Evolutionary conservation across 371 early-diverging fungal genomes (phyloP).

Genomic region (Lichtheimia ramosa): DNA sequence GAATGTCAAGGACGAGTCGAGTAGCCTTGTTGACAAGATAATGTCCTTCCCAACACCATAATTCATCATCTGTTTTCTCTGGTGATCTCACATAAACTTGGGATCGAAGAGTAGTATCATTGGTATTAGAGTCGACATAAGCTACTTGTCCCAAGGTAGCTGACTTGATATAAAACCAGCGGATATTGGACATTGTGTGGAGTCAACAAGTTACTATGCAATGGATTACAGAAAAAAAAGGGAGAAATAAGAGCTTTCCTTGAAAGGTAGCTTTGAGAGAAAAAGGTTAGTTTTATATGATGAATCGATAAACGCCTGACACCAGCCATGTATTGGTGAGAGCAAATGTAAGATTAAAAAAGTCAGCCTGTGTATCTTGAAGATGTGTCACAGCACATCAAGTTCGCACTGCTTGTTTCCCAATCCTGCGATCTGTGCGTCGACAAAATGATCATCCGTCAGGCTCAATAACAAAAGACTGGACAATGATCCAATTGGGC

Average conservation of each 20-base stretch:
- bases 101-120: conserved; percentile 23
- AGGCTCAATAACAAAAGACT: no score
- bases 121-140: conserved; percentile 17
- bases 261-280: no score
- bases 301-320: no score
- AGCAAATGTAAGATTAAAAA: no score
- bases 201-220: background rate
- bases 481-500: no score
- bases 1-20: conserved; percentile 42
- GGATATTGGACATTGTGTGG: conserved; percentile 4
- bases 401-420: no score
- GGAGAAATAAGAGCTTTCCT: background rate
- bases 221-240: conserved; percentile 3
- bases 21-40: conserved; percentile 42
- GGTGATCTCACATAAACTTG: conserved; percentile 39
- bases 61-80: conserved; percentile 28
- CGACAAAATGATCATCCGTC: no score
- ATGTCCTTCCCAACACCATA: conserved; percentile 49
- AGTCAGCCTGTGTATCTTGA: background rate
- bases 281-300: no score
- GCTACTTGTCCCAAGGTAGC: conserved; percentile 33
- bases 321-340: no score
- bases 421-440: no score
- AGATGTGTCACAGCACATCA: background rate
- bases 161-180: conserved; percentile 48